Evolutionary conservation across 1,284 basidiomycete species (phyloP).

Genomic region (Microbotryum lychnidis-dioicae): DNA sequence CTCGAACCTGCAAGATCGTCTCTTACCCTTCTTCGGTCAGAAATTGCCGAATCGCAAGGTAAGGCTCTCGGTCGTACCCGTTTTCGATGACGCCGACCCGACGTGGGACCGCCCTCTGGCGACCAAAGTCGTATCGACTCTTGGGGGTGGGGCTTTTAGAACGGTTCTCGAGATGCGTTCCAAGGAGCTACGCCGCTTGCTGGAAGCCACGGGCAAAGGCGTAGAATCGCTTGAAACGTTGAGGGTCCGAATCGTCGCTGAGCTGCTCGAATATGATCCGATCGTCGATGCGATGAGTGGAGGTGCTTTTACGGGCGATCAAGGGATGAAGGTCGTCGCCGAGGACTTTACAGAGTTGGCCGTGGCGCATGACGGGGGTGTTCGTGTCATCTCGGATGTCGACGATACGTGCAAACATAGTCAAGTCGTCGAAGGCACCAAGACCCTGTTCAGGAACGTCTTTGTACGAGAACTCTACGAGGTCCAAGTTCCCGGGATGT

Average conservation of each 20-base stretch:
- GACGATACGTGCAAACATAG: conserved; percentile 79
- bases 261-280: conserved; percentile 24
- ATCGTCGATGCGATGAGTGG: neutral
- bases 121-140: conserved; percentile 15
- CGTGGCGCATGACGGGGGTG: conserved; percentile 31
- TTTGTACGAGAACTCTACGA: conserved; percentile 55
- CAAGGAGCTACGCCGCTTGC: conserved; percentile 6
- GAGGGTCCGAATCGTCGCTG: conserved; percentile 17
- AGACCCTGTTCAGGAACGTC: conserved; percentile 43
- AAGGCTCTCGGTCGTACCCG: conserved; percentile 25
- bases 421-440: conserved; percentile 38
- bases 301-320: neutral
- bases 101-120: conserved; percentile 11
- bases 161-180: conserved; percentile 19
- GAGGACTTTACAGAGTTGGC: conserved; percentile 15
- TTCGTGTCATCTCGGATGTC: conserved; percentile 82
- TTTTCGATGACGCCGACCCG: neutral
- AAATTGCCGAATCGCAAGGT: conserved; percentile 31
- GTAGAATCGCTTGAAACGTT: conserved; percentile 6
- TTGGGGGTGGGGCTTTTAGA: conserved; percentile 30
- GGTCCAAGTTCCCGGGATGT: conserved; percentile 66
- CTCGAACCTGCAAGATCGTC: conserved; percentile 30
- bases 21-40: conserved; percentile 32
- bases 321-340: conserved; percentile 10
- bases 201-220: conserved; percentile 11